These are phyloP conservation scores for Ceratobasidium sp. DNA, from an alignment of 1,284 basidiomycete species.

Conservation along the genomic window DNA sequence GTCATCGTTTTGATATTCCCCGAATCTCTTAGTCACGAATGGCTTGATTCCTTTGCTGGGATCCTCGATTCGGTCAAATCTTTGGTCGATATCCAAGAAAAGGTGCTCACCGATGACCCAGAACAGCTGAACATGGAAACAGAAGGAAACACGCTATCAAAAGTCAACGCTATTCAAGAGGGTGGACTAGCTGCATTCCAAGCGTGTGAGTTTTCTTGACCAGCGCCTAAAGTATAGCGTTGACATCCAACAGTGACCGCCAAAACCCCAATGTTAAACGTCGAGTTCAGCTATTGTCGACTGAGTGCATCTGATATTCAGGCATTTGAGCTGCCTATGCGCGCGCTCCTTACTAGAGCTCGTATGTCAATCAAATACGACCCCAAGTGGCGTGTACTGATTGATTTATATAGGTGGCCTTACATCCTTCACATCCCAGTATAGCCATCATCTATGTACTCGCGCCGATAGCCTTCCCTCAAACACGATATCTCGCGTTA, in stretches of 20 bases:
- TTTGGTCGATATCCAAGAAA: slow-evolving; percentile 54
- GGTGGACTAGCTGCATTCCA: slow-evolving; percentile 45
- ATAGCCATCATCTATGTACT: slow-evolving; percentile 37
- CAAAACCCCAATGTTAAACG: slow-evolving; percentile 58
- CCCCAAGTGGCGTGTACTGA: not conserved
- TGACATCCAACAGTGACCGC: slow-evolving; percentile 49
- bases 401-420: slow-evolving; percentile 29
- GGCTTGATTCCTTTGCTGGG: slow-evolving; percentile 50
- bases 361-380: slow-evolving; percentile 24
- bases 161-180: slow-evolving; percentile 47
- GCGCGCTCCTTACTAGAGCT: slow-evolving; percentile 31
- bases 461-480: slow-evolving; percentile 24
- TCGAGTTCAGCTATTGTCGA: slow-evolving; percentile 63
- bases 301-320: slow-evolving; percentile 63
- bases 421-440: slow-evolving; percentile 34
- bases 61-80: slow-evolving; percentile 51
- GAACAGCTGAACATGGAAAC: slow-evolving; percentile 50
- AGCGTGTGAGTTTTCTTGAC: slow-evolving; percentile 44
- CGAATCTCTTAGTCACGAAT: slow-evolving; percentile 67
- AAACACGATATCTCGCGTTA: slow-evolving; percentile 3
- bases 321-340: slow-evolving; percentile 39
- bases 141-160: slow-evolving; percentile 47
- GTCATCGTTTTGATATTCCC: slow-evolving; percentile 73
- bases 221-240: not conserved
- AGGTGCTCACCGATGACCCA: slow-evolving; percentile 53